Base-by-base conservation (phyloP, 768 basidiomycete species). In the Boletus insuetus region DNA sequence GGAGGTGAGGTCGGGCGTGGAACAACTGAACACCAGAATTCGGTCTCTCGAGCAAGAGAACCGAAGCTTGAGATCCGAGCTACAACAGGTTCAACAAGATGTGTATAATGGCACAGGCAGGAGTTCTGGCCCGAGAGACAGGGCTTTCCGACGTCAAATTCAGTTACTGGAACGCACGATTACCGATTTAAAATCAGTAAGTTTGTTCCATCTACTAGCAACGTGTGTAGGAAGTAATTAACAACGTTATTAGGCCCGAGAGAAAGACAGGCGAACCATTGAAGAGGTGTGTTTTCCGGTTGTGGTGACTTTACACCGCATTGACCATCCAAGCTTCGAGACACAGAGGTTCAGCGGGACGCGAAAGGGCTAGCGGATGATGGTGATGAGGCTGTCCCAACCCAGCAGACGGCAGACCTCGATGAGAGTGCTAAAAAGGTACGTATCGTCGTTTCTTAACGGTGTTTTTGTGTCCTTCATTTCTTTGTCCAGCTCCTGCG, bases 311-410 rank as follows among this genome's bases (percentile, higher is more conserved):
- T 29, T 35, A n/a, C 17, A 12, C 10, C 11, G 9, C 32, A 13
- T 35, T 56, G 19, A 64, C 46, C 6, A 19, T 45, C 19, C 26
- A 37, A 62, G 65, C 42, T 64, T 42, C 56, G 53, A 41, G 46
- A 64, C 3, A 52, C 14, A 24, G 65, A 67, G 46, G 40, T 59
- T 9, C 39, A 52, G 14, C 56, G 35, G 3, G 63, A 68, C 24
- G 56, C 56, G n/a, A 42, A 51, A 19, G 63, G 58, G 19, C 56
- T 62, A 26, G 31, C 35, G 34, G 40, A 42, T 24, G 58, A 51
- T 47, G 17, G 31, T 5, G 49, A 38, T 16, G 52, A 29, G 6
- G 12, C 11, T 34, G n/a, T n/a, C 24, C 24, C 37, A 26, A 51
- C 20, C 12, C 57, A 26, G 12, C 35, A 53, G 47, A 37, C 45